Conservation (phyloP, 495 filamentous ascomycete species). For the Jackrogersella minutella region DNA sequence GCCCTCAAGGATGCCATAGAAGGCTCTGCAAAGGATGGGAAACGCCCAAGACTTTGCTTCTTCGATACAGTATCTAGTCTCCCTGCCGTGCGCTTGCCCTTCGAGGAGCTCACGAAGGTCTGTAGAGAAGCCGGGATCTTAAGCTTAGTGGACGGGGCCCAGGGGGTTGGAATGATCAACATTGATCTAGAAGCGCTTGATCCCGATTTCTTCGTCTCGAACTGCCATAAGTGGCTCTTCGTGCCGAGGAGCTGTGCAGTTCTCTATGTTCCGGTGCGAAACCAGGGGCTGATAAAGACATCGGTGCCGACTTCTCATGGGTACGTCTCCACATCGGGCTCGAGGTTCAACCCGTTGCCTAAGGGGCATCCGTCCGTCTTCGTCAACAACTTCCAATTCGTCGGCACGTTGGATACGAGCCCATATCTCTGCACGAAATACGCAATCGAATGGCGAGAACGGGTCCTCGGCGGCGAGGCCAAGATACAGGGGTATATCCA, state of each 20-base stretch:
- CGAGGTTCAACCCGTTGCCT: constrained; percentile 60
- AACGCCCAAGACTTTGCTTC: constrained; percentile 63
- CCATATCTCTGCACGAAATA: constrained; percentile 76
- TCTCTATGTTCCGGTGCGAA: constrained; percentile 74
- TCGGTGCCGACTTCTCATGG: constrained; percentile 74
- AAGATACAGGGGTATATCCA: constrained; percentile 67
- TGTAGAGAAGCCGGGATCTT: constrained; percentile 69
- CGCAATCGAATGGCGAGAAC: constrained; percentile 69
- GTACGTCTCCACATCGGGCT: constrained; percentile 48
- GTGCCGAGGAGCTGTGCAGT: constrained; percentile 77
- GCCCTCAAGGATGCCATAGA: constrained; percentile 58
- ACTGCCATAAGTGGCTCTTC: constrained; percentile 87
- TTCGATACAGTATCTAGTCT: constrained; percentile 78
- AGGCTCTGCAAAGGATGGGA: constrained; percentile 49
- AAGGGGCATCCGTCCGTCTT: constrained; percentile 61
- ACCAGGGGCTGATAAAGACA: constrained; percentile 74
- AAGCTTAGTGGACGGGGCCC: constrained; percentile 72
- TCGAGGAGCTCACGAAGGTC: constrained; percentile 65
- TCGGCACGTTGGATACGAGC: constrained; percentile 75
- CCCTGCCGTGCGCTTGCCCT: constrained; percentile 79
- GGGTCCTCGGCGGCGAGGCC: constrained; percentile 78
- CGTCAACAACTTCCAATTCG: constrained; percentile 76
- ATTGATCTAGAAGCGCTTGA: constrained; percentile 67
- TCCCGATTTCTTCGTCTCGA: constrained; percentile 80
- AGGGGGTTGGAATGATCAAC: constrained; percentile 75